Evolutionary conservation across 345 rosid species (phyloP), one percentile per base, ranked within the genome.

Genomic region (Dipteronia dyeriana): DNA sequence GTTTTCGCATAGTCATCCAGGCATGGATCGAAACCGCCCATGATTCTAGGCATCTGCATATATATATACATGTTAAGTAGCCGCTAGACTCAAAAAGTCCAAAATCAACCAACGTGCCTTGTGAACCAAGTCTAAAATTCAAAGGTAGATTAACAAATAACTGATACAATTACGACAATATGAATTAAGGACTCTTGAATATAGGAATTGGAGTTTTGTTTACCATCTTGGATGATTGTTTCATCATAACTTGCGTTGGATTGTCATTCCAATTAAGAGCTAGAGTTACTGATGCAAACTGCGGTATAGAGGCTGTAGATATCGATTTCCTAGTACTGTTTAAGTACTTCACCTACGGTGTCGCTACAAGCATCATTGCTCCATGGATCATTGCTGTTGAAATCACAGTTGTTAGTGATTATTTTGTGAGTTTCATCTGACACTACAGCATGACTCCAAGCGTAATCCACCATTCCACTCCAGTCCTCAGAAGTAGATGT

Each of bases 361-460:
- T 79, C 70, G 47, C 68, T 72, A 76, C 98, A 95, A 22, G 84
- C 79, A 19, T 66, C 70, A 73, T 88, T 89, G 76, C 79, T 84
- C 95, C 95, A 95, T 41, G 97, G 79, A 70, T 87, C 61, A 29
- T 73, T 81, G 79, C 91, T 91, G 68, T 81, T 64, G 77, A 95
- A 93, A 80, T 93, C 83, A 74, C 97, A 95, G 79, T 20, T 87
- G 43, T 75, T 57, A 10, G 23, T 20, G 12, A 95, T 95, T 43
- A 79, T 80, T 63, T 79, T 76, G 81, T 89, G 89, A 20, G 95
- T 90, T 86, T 93, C 97, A 78, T 95, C 95, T 17, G 98, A 93
- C 75, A 93, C 84, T 19, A 95, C 85, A 0, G 97, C 97, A 81
- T 95, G 98, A 81, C 98, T 95, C 98, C 97, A 95, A 12, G 98